Base-by-base conservation (phyloP, 495 filamentous ascomycete species). In the Annulohypoxylon moriforme region DNA sequence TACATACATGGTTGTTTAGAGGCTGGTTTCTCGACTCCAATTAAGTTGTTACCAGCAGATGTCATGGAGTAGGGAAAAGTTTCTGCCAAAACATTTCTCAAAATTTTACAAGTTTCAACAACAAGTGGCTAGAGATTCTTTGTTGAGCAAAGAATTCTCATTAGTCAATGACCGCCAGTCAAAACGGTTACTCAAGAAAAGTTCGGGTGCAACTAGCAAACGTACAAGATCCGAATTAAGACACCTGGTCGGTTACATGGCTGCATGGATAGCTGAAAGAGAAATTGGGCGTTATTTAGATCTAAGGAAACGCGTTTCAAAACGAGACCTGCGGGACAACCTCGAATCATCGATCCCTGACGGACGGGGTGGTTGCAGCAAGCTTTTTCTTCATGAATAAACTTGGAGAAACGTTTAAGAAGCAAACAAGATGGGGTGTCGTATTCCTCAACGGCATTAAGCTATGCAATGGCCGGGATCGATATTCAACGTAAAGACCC, bases 241-340 rank as follows among this genome's bases (percentile, higher is more conserved):
- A 64, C 46, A 33, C n/a, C n/a, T 25, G 20, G 53, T 16, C 11
- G 29, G 40, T 60, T 31, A 38, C 47, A 49, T 61, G n/a, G 34
- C 18, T 40, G 24, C 33, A 36, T 44, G 16, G n/a, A 14, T 44
- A 44, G 16, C n/a, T 44, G 10, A 13, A 8, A 24, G 22, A 63
- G 52, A 68, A 64, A 72, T 67, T 72, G 25, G 34, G 62, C 3
- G 38, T 38, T 31, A 27, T 62, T 66, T 61, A 6, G 40, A 61
- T 49, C 36, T 60, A 56, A 65, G 67, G 38, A 69, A 29, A 66
- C 71, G 52, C 25, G 71, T 74, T 70, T 74, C 67, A 50, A 66
- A 62, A 63, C 58, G 47, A 70, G 67, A 70, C 71, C 44, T 70
- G 42, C 67, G 47, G 58, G 46, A 63, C 40, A 52, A 58, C 13